phyloP scores from a whole-genome alignment of 257 asterid genomes.

The Paulownia fortunei region DNA sequence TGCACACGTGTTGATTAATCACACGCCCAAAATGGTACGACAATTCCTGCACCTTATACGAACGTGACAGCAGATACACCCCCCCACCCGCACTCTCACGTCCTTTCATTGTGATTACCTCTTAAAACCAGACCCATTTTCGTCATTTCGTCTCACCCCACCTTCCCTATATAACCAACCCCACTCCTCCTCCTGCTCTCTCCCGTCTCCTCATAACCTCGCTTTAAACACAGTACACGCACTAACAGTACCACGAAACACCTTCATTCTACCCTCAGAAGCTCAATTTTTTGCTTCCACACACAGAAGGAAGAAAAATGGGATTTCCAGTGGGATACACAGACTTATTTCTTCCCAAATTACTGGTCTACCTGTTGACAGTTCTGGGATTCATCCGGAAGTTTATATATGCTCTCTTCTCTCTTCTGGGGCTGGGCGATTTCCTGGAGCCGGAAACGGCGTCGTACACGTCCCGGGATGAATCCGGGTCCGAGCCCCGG shows the following conservation, averaged over 20 bases:
- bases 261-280: not conserved
- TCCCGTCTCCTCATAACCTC: slow-evolving; percentile 20
- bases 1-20: slow-evolving; percentile 37
- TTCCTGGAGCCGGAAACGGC: slow-evolving; percentile 61
- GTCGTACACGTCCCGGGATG: slow-evolving; percentile 28
- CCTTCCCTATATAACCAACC: slow-evolving; percentile 40
- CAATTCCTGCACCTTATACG: slow-evolving; percentile 31
- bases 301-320: slow-evolving; percentile 38
- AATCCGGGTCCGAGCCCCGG: slow-evolving; percentile 41
- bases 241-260: not conserved
- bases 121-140: slow-evolving; percentile 26
- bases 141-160: slow-evolving; percentile 35
- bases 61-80: slow-evolving; percentile 44
- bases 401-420: slow-evolving; percentile 39
- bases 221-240: slow-evolving; percentile 23
- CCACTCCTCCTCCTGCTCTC: slow-evolving; percentile 11
- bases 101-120: slow-evolving; percentile 14
- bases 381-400: slow-evolving; percentile 59
- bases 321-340: slow-evolving; percentile 90
- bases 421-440: slow-evolving; percentile 63
- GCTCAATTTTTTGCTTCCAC: no score
- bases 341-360: slow-evolving; percentile 75
- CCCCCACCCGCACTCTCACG: slow-evolving; percentile 16
- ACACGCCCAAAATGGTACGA: slow-evolving; percentile 39
- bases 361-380: slow-evolving; percentile 59